Base-by-base conservation (phyloP, 176 grass and related monocot genomes). In the Lolium perenne region DNA sequence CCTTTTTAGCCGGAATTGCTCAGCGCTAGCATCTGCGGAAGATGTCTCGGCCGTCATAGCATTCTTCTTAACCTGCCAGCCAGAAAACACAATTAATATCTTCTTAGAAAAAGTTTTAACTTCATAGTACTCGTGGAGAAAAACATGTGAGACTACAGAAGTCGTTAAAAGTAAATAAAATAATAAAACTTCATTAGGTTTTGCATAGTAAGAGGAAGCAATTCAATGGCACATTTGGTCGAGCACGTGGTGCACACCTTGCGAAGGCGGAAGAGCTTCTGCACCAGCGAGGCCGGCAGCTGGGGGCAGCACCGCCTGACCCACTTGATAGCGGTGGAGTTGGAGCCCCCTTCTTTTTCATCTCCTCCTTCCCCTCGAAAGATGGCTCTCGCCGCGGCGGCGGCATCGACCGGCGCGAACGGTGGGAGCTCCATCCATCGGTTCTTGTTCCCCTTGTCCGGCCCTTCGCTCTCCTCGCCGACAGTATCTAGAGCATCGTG, bases 251-350 rank as follows among this genome's bases (percentile, higher is more conserved):
- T 38, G 66, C 7, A 32, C 63, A 98, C 95, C 91, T 98, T 89
- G 54, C 93, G 94, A n/a, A 87, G 73, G 22, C 95, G 93, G 78
- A 98, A 98, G 38, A 95, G 87, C 78, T 95, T 98, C 29, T 95
- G 95, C 46, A 98, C 78, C 3, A 98, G 86, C 16, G 91, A 89
- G 21, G 86, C 75, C 9, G 95, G 95, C 21, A 98, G 50, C 47
- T 94, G 22, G 2, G 93, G 93, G 84, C 93, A 95, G 88, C 93
- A 98, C 14, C 91, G 95, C 8, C 91, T 89, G 13, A 95, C 88
- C 95, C 95, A 95, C 29, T 55, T 92, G 67, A 98, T 77, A 13
- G 91, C 95, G 15, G 91, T 95, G 46, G 84, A 66, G 40, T 86
- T 56, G 32, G 58, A 63, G 8, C 41, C 55, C 56, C 69, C 59